Evolutionary conservation across 257 asterid genomes (phyloP).

Genomic region (Solanum peruvianum): DNA sequence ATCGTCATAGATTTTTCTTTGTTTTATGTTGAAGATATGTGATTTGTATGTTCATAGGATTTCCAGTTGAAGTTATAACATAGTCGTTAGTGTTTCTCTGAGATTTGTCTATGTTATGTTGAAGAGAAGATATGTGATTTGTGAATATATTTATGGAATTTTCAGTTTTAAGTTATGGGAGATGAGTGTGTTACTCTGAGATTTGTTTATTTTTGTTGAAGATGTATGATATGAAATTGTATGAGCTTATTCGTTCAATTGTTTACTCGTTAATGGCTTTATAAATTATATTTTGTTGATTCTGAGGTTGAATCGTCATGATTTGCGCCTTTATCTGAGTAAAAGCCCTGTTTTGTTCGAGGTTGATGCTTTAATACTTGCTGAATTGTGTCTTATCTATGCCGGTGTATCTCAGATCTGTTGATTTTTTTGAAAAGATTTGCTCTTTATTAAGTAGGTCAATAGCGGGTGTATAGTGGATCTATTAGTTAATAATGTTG

Average conservation of each 20-base stretch:
- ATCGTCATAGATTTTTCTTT: not conserved
- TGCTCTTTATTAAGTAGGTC: not conserved
- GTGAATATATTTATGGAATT: not conserved
- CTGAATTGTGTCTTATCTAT: not conserved
- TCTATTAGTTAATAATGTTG: not conserved
- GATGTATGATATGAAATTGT: not conserved
- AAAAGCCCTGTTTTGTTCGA: no score
- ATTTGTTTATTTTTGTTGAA: not conserved
- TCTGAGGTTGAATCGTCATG: not conserved
- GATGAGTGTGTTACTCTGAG: not conserved
- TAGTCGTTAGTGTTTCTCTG: not conserved
- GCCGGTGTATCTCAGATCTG: not conserved
- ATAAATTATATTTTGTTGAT: not conserved
- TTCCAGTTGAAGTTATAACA: not conserved
- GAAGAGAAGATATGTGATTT: not conserved
- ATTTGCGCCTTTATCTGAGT: not conserved
- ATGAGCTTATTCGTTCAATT: not conserved
- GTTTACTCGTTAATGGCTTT: not conserved
- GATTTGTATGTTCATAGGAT: not conserved
- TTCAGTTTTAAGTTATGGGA: not conserved
- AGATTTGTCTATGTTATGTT: not conserved
- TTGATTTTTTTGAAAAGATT: not conserved
- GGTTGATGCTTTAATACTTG: not conserved
- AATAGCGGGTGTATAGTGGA: not conserved
- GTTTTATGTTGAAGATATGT: not conserved